Conservation (phyloP, 1,284 basidiomycete genomes). For the Ganoderma boninense region DNA sequence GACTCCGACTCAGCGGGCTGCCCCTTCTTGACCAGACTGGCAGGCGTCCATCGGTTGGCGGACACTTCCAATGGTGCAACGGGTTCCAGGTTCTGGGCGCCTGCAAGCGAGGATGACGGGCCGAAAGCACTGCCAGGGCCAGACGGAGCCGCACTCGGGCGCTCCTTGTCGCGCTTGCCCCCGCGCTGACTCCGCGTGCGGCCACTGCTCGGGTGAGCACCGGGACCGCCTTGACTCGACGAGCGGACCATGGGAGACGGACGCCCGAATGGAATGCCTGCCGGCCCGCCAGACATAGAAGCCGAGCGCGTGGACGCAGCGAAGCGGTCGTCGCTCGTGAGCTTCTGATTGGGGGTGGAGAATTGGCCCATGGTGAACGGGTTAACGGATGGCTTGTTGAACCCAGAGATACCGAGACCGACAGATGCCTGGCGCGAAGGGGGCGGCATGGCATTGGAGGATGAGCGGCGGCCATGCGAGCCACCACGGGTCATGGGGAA, state of each 20-base stretch:
- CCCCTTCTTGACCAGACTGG: slow-evolving; percentile 46
- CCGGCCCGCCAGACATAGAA: slow-evolving; percentile 47
- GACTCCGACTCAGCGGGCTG: slow-evolving; percentile 66
- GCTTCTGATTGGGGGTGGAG: slow-evolving; percentile 60
- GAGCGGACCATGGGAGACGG: slow-evolving; percentile 75
- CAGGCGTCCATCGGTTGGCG: slow-evolving; percentile 84
- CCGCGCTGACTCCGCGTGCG: slow-evolving; percentile 71
- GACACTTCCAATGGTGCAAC: slow-evolving; percentile 81
- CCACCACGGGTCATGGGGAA: slow-evolving; percentile 66
- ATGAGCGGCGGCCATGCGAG: slow-evolving; percentile 59
- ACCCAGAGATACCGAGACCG: slow-evolving; percentile 63
- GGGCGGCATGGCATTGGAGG: slow-evolving; percentile 49
- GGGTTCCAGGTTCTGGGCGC: slow-evolving; percentile 55
- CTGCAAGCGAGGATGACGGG: slow-evolving; percentile 31
- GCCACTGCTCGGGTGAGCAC: slow-evolving; percentile 50
- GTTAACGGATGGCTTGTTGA: slow-evolving; percentile 52
- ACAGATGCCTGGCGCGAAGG: slow-evolving; percentile 59
- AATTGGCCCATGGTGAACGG: slow-evolving; percentile 82
- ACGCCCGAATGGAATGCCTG: slow-evolving; percentile 56
- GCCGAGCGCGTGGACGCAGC: slow-evolving; percentile 52
- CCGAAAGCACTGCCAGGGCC: slow-evolving; percentile 33
- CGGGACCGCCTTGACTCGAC: slow-evolving; percentile 76
- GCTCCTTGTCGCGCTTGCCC: slow-evolving; percentile 61
- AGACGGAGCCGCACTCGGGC: slow-evolving; percentile 36
- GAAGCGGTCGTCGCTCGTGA: slow-evolving; percentile 81